phyloP scores from a whole-genome alignment of 768 basidiomycete species.

The Agrocybe pediades region DNA sequence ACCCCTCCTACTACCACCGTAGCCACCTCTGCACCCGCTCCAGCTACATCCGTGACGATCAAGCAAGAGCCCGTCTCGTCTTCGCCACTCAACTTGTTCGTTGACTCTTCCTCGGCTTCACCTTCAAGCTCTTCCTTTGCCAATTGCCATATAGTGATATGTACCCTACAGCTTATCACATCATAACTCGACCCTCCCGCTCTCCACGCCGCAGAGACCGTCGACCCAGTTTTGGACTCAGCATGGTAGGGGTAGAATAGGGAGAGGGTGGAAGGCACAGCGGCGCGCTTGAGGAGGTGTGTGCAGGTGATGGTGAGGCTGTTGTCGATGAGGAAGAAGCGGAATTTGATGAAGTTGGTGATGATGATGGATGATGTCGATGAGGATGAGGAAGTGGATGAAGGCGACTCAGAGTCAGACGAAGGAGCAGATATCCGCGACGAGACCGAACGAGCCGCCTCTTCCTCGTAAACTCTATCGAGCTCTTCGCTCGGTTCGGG shows the following conservation, averaged over 20 bases:
- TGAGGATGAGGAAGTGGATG: background rate
- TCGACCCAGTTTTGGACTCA: conserved; percentile 37
- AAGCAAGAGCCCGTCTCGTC: conserved; percentile 29
- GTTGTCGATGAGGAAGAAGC: background rate
- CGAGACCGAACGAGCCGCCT: too few relatives aligned
- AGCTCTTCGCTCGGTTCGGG: conserved; percentile 56
- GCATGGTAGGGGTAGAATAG: too few relatives aligned
- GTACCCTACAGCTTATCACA: too few relatives aligned
- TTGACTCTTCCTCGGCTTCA: conserved; percentile 8
- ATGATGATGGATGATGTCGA: too few relatives aligned
- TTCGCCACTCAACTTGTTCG: conserved; percentile 15
- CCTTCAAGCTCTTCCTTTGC: too few relatives aligned
- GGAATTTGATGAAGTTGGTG: background rate
- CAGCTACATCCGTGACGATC: conserved; percentile 10
- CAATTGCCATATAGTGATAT: too few relatives aligned
- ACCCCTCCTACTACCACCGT: conserved; percentile 13
- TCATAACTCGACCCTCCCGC: conserved; percentile 56
- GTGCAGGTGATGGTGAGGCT: too few relatives aligned
- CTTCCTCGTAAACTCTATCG: conserved; percentile 57
- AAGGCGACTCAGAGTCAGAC: background rate
- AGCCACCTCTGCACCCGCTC: conserved; percentile 1
- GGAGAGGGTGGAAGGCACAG: conserved; percentile 51
- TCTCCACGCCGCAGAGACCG: conserved; percentile 57
- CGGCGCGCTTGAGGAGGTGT: conserved; percentile 45
- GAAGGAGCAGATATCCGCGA: conserved; percentile 11